A percentile compares a stretch with the other conserved stretches of the same genome.
These are phyloP conservation scores for Darksidea phi DNA, from an alignment of 495 filamentous ascomycete species.

Conservation along the genomic window DNA sequence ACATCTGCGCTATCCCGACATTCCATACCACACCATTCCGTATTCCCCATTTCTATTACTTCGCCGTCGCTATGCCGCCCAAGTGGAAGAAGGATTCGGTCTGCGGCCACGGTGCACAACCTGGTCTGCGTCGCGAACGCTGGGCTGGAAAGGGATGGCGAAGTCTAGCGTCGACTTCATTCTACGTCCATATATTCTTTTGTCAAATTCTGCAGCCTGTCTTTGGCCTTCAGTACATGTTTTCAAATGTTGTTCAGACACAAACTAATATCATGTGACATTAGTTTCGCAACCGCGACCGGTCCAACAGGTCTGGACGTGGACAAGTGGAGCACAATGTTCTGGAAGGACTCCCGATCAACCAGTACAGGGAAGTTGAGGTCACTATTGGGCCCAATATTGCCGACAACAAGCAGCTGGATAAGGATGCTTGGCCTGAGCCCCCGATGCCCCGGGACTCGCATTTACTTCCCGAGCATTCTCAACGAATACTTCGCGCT, in stretches of 20 bases:
- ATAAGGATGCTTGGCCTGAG: slow-evolving; percentile 60
- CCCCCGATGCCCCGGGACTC: slow-evolving; percentile 82
- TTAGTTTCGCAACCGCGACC: slow-evolving; percentile 64
- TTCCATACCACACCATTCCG: too few relatives aligned
- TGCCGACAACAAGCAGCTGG: slow-evolving; percentile 46
- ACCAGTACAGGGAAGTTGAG: slow-evolving; percentile 77
- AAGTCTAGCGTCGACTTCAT: too few relatives aligned
- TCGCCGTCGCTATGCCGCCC: too few relatives aligned
- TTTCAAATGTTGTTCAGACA: slow-evolving; percentile 42
- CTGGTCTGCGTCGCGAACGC: too few relatives aligned
- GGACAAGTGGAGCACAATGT: slow-evolving; percentile 87
- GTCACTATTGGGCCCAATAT: slow-evolving; percentile 66
- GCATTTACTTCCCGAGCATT: slow-evolving; percentile 72
- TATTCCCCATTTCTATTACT: too few relatives aligned
- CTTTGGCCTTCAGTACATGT: too few relatives aligned
- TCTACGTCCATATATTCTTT: too few relatives aligned
- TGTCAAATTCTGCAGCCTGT: too few relatives aligned
- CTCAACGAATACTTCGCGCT: slow-evolving; percentile 73
- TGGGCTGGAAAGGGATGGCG: too few relatives aligned
- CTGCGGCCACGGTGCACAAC: too few relatives aligned
- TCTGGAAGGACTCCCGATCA: slow-evolving; percentile 89
- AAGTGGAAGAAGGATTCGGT: too few relatives aligned
- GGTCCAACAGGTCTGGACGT: slow-evolving; percentile 62
- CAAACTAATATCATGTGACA: slow-evolving; percentile 38
- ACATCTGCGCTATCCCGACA: too few relatives aligned